Evolutionary conservation across 2,329 filamentous ascomycete genomes (phyloP), one percentile per base, ranked within the genome.

Genomic region (Lecanicillium sp.): DNA sequence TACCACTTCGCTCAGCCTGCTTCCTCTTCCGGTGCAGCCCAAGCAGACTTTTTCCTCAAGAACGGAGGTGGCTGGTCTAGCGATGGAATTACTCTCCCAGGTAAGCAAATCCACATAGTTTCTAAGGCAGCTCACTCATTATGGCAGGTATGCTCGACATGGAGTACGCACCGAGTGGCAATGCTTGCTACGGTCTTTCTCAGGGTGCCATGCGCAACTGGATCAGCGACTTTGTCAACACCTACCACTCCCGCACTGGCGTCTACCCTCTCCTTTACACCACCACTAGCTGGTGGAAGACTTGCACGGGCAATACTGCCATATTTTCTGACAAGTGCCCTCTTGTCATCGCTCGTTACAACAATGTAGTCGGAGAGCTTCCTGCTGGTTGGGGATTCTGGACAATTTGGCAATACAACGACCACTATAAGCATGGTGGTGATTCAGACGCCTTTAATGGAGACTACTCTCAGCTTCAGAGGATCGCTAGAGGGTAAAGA

Each of bases 401-500:
- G 48, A 72, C 68, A n/a, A 65, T 76, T 48, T 76, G 72, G 71
- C 72, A 75, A 57, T 66, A 71, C 47, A 54, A 59, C 19, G 64
- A 72, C 43, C 51, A 50, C 5, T 72, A 71, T 43, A 44, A 51
- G 11, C 71, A 67, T 49, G 68, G 70, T n/a, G 71, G 71, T 1
- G 69, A 75, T 45, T 68, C 65, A 11, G 68, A 75, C 45, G 50
- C 61, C 7, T 75, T 73, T 46, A 75, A 73, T 48, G 71, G 71
- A 0, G 51, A 41, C n/a, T 37, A 15, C 17, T 31, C 35, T 9
- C 35, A 37, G 17, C 35, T 30, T 7, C 28, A 37, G 25, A 36
- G 29, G 16, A 18, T 30, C 25, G 27, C 34, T 13, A 36, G 4
- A 3, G 27, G 27, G 11, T 30, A 20, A 33, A 9, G 15, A 9